Conservation (phyloP, 352 stramenopile species). For the Globisporangium ultimum region DNA sequence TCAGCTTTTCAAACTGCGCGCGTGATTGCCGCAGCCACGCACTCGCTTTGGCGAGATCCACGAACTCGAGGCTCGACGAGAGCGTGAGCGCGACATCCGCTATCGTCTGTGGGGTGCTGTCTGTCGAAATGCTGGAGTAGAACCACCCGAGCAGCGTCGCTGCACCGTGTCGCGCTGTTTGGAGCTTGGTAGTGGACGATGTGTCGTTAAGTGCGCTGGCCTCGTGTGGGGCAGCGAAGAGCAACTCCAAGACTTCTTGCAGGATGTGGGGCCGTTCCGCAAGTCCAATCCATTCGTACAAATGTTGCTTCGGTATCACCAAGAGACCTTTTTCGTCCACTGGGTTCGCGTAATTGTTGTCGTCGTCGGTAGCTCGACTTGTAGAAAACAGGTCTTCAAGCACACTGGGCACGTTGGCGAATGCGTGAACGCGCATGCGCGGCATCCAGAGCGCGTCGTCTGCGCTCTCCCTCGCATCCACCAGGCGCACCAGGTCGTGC, state of each 20-base stretch:
- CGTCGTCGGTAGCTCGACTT: not conserved
- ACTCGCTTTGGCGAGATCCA: conserved; percentile 17
- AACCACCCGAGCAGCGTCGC: conserved; percentile 43
- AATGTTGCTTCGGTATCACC: not conserved
- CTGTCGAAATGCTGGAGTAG: conserved; percentile 22
- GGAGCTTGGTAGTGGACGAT: not conserved
- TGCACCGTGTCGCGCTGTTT: conserved; percentile 9
- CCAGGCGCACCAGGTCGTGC: not conserved
- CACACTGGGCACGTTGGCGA: not conserved
- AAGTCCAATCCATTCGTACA: conserved; percentile 19
- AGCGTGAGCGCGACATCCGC: conserved; percentile 18
- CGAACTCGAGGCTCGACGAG: conserved; percentile 16
- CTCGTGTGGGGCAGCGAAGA: conserved; percentile 6
- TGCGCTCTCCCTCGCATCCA: not conserved
- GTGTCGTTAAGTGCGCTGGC: not conserved
- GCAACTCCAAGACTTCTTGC: conserved; percentile 18
- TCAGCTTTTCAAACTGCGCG: conserved; percentile 25
- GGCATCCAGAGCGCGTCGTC: not conserved
- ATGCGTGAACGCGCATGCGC: not conserved
- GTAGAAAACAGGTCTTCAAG: not conserved
- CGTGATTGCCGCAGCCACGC: conserved; percentile 45
- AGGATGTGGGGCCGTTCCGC: conserved; percentile 14
- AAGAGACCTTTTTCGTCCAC: too few species aligned
- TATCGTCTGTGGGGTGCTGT: conserved; percentile 17
- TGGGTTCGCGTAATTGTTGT: not conserved